Percentiles rank a stretch among this genome's conserved stretches.
These are phyloP conservation scores for Salisapilia sapeloensis DNA, from an alignment of 352 stramenopile genomes.

Conservation along the genomic window DNA sequence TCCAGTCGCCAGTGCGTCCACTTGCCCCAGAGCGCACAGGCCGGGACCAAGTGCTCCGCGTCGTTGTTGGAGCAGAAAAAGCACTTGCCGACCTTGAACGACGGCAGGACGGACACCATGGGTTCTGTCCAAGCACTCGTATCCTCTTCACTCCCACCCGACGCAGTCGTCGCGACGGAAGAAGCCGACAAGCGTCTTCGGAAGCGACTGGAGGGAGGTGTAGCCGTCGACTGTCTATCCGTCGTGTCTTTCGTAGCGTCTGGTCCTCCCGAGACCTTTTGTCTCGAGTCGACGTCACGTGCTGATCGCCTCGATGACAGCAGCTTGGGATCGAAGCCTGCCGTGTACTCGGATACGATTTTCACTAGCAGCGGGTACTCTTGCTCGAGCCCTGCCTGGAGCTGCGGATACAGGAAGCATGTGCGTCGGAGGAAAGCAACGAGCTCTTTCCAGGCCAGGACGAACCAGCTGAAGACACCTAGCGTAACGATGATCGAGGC, in stretches of 20 bases:
- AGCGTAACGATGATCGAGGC: conserved; percentile 62
- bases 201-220: conserved; percentile 2
- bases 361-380: conserved; percentile 66
- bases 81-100: conserved; percentile 64
- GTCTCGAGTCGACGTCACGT: conserved; percentile 6
- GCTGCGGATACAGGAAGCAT: conserved; percentile 67
- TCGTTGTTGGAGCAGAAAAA: conserved; percentile 79
- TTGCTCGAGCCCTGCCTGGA: conserved; percentile 47
- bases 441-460: conserved; percentile 58
- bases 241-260: conserved; percentile 4
- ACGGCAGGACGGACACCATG: conserved; percentile 64
- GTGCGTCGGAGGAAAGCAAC: conserved; percentile 66
- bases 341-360: conserved; percentile 72
- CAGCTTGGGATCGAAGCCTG: conserved; percentile 60
- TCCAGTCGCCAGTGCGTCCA: conserved; percentile 78
- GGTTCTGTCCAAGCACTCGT: conserved; percentile 5
- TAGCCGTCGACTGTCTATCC: conserved; percentile 1
- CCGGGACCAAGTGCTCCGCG: conserved; percentile 58
- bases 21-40: conserved; percentile 70
- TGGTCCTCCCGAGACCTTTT: background rate
- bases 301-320: conserved; percentile 20
- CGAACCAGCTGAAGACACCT: conserved; percentile 66
- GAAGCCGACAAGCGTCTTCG: background rate
- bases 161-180: conserved; percentile 1
- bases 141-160: conserved; percentile 1